Evolutionary conservation across 2,329 filamentous ascomycete genomes (phyloP), one percentile per base, ranked within the genome.

Genomic region (Fusarium proliferatum): DNA sequence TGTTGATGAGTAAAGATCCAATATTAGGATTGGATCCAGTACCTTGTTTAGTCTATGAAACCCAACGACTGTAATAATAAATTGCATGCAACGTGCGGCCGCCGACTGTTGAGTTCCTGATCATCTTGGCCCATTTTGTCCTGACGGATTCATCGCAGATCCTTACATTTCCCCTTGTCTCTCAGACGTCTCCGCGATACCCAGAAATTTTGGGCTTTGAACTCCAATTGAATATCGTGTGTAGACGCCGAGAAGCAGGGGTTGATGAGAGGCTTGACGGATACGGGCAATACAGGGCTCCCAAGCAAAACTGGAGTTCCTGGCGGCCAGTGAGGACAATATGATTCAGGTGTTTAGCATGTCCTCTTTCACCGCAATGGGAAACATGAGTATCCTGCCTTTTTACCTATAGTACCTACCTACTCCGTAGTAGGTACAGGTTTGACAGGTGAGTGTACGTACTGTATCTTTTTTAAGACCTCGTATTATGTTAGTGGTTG

Each of bases 191-290:
- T 64, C 64, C 67, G n/a, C 57, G 49, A 55, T 36, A 49, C 60
- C 69, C 48, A 59, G 52, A 64, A 59, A 12, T 61, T 46, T 39
- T 46, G 30, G 42, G 34, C 26, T 33, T 45, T 48, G 28, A 33
- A 61, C 63, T 52, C 72, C 69, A 74, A 74, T 73, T 23, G 64
- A 63, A 46, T 51, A 61, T 60, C 57, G 38, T 48, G 33, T 66
- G 62, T 69, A 75, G 60, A 74, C 72, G 72, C 72, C 68, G 51
- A 71, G 64, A 64, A 66, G 55, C 64, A 74, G 72, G 65, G 67
- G 61, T 56, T 30, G 33, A 19, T 21, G 41, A 57, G 48, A 67
- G 60, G 42, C 55, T 41, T 48, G 64, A 74, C 67, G 49, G 60
- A 74, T 75, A 69, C 57, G 60, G 64, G 43, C 23, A 51, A n/a